A percentile compares a stretch with the other conserved stretches of the same genome.
These are phyloP conservation scores for Boletus patriciae DNA, from an alignment of 768 basidiomycete genomes.

Conservation along the genomic window DNA sequence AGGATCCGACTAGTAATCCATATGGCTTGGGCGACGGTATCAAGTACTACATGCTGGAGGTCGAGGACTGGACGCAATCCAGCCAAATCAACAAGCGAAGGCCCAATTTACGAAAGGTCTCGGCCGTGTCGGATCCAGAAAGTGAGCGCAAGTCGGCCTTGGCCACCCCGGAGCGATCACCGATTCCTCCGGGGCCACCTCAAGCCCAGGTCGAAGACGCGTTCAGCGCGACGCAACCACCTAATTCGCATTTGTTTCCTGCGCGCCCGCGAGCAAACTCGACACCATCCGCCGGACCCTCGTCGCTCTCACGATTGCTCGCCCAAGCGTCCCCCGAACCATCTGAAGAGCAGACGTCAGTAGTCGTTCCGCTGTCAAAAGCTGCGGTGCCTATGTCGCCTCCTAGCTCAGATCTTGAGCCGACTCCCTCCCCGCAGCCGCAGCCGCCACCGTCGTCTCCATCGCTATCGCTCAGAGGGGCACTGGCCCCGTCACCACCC, in stretches of 20 bases:
- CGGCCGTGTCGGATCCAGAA: constrained; percentile 40
- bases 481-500: constrained; percentile 4
- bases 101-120: constrained; percentile 50
- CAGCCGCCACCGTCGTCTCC: constrained; percentile 34
- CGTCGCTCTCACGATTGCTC: constrained; percentile 74
- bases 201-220: constrained; percentile 73
- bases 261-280: constrained; percentile 63
- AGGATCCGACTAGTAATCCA: constrained; percentile 87
- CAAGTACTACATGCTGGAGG: constrained; percentile 92
- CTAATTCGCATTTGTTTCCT: constrained; percentile 69
- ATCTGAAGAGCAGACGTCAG: constrained; percentile 35
- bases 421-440: constrained; percentile 33
- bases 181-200: constrained; percentile 56
- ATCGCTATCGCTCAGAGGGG: constrained; percentile 2
- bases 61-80: constrained; percentile 90
- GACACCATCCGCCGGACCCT: constrained; percentile 69
- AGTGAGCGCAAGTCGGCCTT: constrained; percentile 35
- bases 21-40: constrained; percentile 85
- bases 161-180: constrained; percentile 13
- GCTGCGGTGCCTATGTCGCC: constrained; percentile 34
- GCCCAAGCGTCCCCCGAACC: constrained; percentile 60
- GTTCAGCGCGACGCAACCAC: constrained; percentile 61
- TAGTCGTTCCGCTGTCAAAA: constrained; percentile 29
- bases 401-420: background rate
- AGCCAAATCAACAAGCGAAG: constrained; percentile 60